Evolutionary conservation across 2,329 filamentous ascomycete species (phyloP), one percentile per base, ranked within the genome.

Genomic region (Colletotrichum trifolii): DNA sequence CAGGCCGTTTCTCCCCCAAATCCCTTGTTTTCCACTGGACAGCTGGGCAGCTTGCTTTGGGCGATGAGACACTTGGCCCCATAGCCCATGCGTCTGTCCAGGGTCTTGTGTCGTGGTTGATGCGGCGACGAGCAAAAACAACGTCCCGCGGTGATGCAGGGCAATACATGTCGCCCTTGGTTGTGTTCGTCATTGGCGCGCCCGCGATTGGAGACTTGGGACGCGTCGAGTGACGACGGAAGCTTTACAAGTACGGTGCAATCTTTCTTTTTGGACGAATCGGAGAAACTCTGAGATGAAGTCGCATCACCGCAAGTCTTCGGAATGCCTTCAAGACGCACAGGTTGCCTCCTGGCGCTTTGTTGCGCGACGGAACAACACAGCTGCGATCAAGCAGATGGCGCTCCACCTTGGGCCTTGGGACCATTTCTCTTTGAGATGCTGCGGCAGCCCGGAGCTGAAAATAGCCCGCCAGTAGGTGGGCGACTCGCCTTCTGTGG

Each of bases 111-210:
- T 48, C 46, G 43, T 53, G 47, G 62, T 65, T 65, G 62, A 62
- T 65, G 57, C 58, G 58, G 62, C 57, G 62, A 65, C 58, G 50
- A 52, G 8, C 62, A 62, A 64, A 58, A 65, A 63, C 54, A 56
- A 62, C 45, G 46, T 49, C 34, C 39, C 50, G 46, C 57, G 46
- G 52, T 54, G 57, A 56, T 47, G 58, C 62, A 48, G 50, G 52
- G 52, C 36, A 50, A 54, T 50, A 40, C 49, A 35, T 60, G 56
- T 48, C 34, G 13, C 43, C 58, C 33, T 64, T 33, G 35, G 36
- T 42, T 42, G 13, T 15, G 17, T 15, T 49, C 35, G 50, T 49
- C 47, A 47, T 54, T 15, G 53, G 57, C 62, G 57, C 25, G 25
- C 25, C 25, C 25, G 25, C 57, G 52, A 54, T 17, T 39, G 45